Evolutionary conservation across 2,329 filamentous ascomycete species (phyloP).

Genomic region (Colletotrichum tabaci): DNA sequence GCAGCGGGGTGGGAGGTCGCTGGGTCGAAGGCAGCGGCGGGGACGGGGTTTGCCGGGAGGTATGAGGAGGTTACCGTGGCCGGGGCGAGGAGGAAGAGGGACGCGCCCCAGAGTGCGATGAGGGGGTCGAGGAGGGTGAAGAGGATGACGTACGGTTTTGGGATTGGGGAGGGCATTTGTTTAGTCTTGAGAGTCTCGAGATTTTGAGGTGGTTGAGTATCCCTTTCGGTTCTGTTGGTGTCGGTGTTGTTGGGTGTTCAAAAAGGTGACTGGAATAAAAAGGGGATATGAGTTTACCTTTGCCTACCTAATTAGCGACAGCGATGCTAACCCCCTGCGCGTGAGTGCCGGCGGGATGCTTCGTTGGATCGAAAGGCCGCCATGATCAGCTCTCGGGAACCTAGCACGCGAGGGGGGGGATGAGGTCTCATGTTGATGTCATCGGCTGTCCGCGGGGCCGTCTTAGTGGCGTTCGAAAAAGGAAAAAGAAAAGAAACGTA

Average conservation of each 20-base stretch:
- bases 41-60: background rate
- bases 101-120: conserved; percentile 29
- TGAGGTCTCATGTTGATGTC: conserved; percentile 4
- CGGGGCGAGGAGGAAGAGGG: conserved; percentile 31
- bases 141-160: conserved; percentile 15
- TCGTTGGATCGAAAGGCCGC: too few species aligned
- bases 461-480: background rate
- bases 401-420: background rate
- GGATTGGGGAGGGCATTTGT: conserved; percentile 16
- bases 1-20: conserved; percentile 14
- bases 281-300: too few species aligned
- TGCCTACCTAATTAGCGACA: too few species aligned
- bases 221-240: background rate
- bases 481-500: background rate
- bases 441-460: background rate
- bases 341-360: background rate
- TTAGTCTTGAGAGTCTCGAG: too few species aligned
- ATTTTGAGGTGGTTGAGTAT: background rate
- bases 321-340: background rate
- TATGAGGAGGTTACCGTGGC: conserved; percentile 21
- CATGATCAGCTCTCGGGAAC: background rate
- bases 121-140: conserved; percentile 32
- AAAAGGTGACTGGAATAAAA: too few species aligned
- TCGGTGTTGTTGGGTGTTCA: background rate
- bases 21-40: background rate